Conservation (phyloP, 2,329 filamentous ascomycete genomes). For the Rutstroemia sydowiana region DNA sequence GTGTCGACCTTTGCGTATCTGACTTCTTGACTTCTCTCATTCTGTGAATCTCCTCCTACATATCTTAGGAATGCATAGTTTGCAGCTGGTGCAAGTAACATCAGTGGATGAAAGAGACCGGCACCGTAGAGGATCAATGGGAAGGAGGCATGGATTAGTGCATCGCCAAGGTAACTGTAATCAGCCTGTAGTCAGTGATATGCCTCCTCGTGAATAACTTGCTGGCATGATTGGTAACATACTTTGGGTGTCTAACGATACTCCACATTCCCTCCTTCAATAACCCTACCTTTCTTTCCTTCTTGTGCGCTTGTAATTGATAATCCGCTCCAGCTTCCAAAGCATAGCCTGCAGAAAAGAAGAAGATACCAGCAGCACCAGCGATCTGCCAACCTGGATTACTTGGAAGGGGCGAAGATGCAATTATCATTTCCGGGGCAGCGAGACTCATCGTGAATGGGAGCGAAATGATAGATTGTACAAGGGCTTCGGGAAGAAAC, state of each 20-base stretch:
- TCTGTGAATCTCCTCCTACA: conserved; percentile 10
- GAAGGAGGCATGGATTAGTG: conserved; percentile 13
- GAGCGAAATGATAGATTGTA: conserved; percentile 11
- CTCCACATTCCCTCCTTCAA: conserved; percentile 13
- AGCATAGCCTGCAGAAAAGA: conserved; percentile 10
- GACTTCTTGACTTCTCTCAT: conserved; percentile 9
- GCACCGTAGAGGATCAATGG: conserved; percentile 11
- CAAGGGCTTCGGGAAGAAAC: conserved; percentile 12
- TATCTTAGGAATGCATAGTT: conserved; percentile 13
- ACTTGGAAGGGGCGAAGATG: background rate
- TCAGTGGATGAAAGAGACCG: conserved; percentile 12
- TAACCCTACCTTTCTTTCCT: background rate
- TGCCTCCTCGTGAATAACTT: background rate
- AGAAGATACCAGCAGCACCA: conserved; percentile 5
- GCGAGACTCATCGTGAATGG: conserved; percentile 10
- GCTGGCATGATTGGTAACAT: background rate
- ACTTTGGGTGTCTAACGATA: conserved; percentile 15
- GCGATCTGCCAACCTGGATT: conserved; percentile 9
- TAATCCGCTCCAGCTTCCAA: conserved; percentile 13
- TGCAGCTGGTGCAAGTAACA: conserved; percentile 8
- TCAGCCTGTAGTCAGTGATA: background rate
- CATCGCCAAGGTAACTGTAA: conserved; percentile 13
- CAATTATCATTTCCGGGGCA: background rate
- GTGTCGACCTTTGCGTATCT: conserved; percentile 5
- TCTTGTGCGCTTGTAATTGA: conserved; percentile 8